Conservation (phyloP, 2,329 filamentous ascomycete species). For the Penicillium sp. region DNA sequence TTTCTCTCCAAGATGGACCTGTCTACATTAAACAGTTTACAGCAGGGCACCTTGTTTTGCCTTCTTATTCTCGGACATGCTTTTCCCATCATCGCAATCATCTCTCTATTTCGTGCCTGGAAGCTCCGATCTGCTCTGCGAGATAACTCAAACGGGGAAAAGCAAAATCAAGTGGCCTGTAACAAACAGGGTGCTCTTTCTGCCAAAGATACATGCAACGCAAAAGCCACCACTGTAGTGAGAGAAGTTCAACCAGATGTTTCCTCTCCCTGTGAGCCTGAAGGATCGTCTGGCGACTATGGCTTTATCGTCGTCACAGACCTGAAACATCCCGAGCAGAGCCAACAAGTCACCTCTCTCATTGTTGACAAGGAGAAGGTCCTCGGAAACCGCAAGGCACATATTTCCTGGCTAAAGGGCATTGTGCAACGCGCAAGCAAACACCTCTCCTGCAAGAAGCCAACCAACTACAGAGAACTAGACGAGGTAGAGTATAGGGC, state of each 20-base stretch:
- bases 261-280: too few species aligned
- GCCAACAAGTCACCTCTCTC: background rate
- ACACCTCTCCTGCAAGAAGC: background rate
- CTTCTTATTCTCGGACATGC: background rate
- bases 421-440: background rate
- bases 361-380: background rate
- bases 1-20: background rate
- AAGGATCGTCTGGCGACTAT: background rate
- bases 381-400: background rate
- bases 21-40: background rate
- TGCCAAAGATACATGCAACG: background rate
- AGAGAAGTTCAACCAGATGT: background rate
- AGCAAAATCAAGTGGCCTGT: background rate
- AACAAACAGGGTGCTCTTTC: background rate
- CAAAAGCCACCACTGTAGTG: background rate
- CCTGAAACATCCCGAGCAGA: background rate
- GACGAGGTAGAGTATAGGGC: background rate
- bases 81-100: background rate
- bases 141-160: background rate
- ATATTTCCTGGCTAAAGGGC: background rate
- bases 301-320: background rate
- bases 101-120: background rate
- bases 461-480: background rate
- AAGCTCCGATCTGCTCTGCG: background rate
- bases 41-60: background rate